Base-by-base conservation (phyloP, 2,329 filamentous ascomycete genomes). In the Paradendryphiella salina region DNA sequence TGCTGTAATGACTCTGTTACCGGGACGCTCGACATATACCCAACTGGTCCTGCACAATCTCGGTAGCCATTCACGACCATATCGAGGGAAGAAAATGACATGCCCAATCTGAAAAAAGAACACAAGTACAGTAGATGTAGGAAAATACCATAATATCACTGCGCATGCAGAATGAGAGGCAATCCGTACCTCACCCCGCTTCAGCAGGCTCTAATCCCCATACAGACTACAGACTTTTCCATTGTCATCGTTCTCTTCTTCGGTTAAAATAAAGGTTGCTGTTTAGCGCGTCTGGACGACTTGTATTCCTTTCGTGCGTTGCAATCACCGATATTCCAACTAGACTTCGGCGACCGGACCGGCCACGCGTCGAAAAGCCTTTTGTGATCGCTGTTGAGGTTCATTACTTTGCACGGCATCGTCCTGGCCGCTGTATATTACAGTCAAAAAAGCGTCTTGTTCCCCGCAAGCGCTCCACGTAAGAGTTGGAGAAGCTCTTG, bases 401-500 rank as follows among this genome's bases (percentile, higher is more conserved):
- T 17, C 32, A 40, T 28, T 18, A 21, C 14, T 29, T 42, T 3
- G 36, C 32, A 45, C 40, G 21, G 31, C 29, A 18, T 39, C 14
- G 18, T 50, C 14, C 31, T 54, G 37, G 26, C 21, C 20, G 21
- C 33, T 43, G n/a, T 26, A 31, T 29, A 10, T 50, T 20, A 13
- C 14, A 32, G n/a, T 23, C 28, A 18, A 28, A 13, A 42, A 36
- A 28, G 4, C 8, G 13, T 20, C 36, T 47, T n/a, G 23, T 60
- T 58, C 53, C 56, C 57, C 59, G 41, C 60, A 59, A 35, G 18
- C 26, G 23, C 49, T 36, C 46, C 47, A 38, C 37, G 32, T 17
- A 54, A 50, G 54, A 41, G 54, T 64, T 64, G 51, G 41, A 59
- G 58, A 64, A 64, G 40, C 48, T 18, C 46, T 34, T 28, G 20